phyloP scores from a whole-genome alignment of 306 rosid genomes.

The Citrullus amarus region DNA sequence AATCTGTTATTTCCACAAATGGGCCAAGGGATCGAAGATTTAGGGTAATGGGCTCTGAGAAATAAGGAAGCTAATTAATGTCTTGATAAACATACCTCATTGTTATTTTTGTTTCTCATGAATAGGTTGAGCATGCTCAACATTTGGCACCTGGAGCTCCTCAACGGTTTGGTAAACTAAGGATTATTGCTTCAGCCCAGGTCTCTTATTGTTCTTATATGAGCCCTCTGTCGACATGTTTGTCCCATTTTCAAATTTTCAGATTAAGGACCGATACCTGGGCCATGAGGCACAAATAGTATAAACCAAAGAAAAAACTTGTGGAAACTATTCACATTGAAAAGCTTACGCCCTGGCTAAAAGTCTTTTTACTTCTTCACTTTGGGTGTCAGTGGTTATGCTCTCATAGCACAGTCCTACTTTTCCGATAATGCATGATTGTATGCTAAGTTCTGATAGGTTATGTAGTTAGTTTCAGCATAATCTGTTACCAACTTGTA shows the following conservation, averaged over 20 bases:
- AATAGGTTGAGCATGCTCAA: slow-evolving; percentile 85
- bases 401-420: background rate
- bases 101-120: background rate
- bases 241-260: background rate
- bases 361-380: background rate
- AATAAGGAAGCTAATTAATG: slow-evolving; percentile 3
- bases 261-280: background rate
- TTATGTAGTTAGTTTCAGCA: background rate
- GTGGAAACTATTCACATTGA: background rate
- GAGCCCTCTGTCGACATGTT: slow-evolving; percentile 5
- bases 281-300: background rate
- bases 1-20: slow-evolving; percentile 42
- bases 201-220: slow-evolving; percentile 17
- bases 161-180: slow-evolving; percentile 42
- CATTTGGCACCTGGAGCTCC: slow-evolving; percentile 62
- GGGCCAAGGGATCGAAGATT: slow-evolving; percentile 70
- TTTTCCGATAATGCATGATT: background rate
- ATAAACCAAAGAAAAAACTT: background rate
- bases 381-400: background rate
- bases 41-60: slow-evolving; percentile 38
- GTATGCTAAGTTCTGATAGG: background rate
- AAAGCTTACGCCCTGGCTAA: background rate
- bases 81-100: slow-evolving; percentile 1
- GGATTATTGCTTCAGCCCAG: slow-evolving; percentile 75
- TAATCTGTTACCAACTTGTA: background rate